Base-by-base conservation (phyloP, 2,329 filamentous ascomycete genomes). In the Lasiodiplodia sp. region DNA sequence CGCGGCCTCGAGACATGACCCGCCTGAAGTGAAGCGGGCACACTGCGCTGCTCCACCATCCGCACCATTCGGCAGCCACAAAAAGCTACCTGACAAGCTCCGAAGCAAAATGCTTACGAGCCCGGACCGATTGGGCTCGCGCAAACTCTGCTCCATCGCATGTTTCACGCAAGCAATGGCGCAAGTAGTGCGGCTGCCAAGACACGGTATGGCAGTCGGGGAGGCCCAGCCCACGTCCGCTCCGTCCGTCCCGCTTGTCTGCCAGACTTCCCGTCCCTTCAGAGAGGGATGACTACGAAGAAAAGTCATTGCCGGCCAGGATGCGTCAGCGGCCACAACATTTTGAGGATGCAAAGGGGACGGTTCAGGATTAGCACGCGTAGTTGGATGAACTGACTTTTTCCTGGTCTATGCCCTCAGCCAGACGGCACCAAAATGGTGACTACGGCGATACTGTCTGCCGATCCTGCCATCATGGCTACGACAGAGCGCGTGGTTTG, bases 271-370 rank as follows among this genome's bases (percentile, higher is more conserved):
- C 44, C 44, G 44, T 47, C 44, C 44, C 44, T 47, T 18, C 44
- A 21, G 44, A 21, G 44, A 11, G 44, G 18, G 44, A 21, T 21
- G 18, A 44, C 4, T 4, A 40, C 11, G 28, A 23, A 18, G 8
- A 21, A 63, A 63, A 63, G 58, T 63, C 58, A 25, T 63, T 34
- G 58, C 58, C 58, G 58, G 25, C 5, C 25, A 8, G 25, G 34
- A 11, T 23, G 11, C 25, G 25, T 28, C 8, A 23, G 44, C 58
- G 58, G 58, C 58, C 28, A 63, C 58, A 44, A 63, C 40, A 49
- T 63, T 5, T 7, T 11, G 12, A 18, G 16, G 8, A 47, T 47
- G 57, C 57, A 25, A 25, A 47, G 11, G 16, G n/a, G 7, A 47
- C 38, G 23, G 4, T 44, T 58, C 40, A 21, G 55, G 37, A 11